A percentile compares a stretch with the other conserved stretches of the same genome.
Evolutionary conservation across 768 basidiomycete species (phyloP).

Genomic region (Xerocomellus chrysenteron): DNA sequence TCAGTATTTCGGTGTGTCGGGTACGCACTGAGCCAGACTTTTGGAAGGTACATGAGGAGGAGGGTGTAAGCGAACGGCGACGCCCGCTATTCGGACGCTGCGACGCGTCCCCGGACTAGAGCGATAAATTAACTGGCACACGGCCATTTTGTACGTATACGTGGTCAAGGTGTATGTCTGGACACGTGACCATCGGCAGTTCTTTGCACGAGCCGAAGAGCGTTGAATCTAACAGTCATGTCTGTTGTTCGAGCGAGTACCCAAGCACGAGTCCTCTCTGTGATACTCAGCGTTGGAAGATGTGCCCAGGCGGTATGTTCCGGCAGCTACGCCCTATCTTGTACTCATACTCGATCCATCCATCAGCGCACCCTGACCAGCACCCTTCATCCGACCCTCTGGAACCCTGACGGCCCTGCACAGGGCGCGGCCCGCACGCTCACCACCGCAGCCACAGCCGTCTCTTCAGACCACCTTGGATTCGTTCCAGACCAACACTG

Average conservation of each 20-base stretch:
- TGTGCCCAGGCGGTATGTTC: neutral
- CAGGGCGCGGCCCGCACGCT: constrained; percentile 2
- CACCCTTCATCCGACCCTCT: neutral
- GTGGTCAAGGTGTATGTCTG: neutral
- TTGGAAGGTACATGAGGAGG: neutral
- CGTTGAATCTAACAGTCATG: neutral
- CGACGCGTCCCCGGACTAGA: too few species aligned
- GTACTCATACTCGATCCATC: neutral
- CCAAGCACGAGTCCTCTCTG: neutral
- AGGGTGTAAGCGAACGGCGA: neutral
- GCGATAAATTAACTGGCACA: too few species aligned
- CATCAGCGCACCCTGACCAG: neutral
- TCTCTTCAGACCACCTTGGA: constrained; percentile 30
- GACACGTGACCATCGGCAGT: neutral
- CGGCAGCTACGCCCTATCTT: neutral
- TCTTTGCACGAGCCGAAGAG: too few species aligned
- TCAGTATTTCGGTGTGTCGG: neutral
- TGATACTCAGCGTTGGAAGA: neutral
- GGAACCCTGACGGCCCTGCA: neutral
- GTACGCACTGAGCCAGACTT: constrained; percentile 13
- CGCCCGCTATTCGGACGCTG: too few species aligned
- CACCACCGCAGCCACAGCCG: neutral
- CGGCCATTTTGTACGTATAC: too few species aligned
- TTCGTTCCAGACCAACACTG: constrained; percentile 17
- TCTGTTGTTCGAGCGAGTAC: neutral